A percentile compares a stretch with the other conserved stretches of the same genome.
phyloP scores from a whole-genome alignment of 2,329 filamentous ascomycete species.

The Onygenales sp. region DNA sequence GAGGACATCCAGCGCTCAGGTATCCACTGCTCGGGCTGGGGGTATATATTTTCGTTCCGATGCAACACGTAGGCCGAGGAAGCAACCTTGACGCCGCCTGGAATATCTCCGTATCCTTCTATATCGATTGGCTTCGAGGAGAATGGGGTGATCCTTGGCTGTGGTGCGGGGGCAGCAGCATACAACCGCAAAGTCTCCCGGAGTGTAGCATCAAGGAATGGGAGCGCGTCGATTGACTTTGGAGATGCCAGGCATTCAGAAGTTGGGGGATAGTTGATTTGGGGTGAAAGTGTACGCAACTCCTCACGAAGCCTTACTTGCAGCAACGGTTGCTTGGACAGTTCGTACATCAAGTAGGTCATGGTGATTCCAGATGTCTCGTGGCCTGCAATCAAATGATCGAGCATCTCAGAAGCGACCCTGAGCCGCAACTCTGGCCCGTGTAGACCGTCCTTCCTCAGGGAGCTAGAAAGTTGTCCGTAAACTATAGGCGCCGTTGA shows the following conservation, averaged over 20 bases:
- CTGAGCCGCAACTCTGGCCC: slow-evolving; percentile 13
- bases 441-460: not conserved
- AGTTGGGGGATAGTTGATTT: not conserved
- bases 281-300: slow-evolving; percentile 16
- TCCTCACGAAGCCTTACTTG: slow-evolving; percentile 28
- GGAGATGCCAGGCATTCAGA: not conserved
- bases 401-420: slow-evolving; percentile 62
- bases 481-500: not conserved
- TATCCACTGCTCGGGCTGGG: slow-evolving; percentile 36
- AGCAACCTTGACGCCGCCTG: slow-evolving; percentile 33
- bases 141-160: slow-evolving; percentile 43
- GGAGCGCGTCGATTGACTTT: slow-evolving; percentile 38
- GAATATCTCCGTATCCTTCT: slow-evolving; percentile 27
- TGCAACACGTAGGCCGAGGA: slow-evolving; percentile 43
- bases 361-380: slow-evolving; percentile 62
- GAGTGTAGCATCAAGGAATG: slow-evolving; percentile 48
- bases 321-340: slow-evolving; percentile 25
- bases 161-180: slow-evolving; percentile 51
- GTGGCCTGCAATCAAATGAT: slow-evolving; percentile 68
- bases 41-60: slow-evolving; percentile 38
- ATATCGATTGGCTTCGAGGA: slow-evolving; percentile 14
- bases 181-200: slow-evolving; percentile 53
- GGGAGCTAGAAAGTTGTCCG: not conserved
- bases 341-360: slow-evolving; percentile 32
- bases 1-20: slow-evolving; percentile 40